phyloP scores from a whole-genome alignment of 805 yeast genomes.

The Metschnikowia rubicola region DNA sequence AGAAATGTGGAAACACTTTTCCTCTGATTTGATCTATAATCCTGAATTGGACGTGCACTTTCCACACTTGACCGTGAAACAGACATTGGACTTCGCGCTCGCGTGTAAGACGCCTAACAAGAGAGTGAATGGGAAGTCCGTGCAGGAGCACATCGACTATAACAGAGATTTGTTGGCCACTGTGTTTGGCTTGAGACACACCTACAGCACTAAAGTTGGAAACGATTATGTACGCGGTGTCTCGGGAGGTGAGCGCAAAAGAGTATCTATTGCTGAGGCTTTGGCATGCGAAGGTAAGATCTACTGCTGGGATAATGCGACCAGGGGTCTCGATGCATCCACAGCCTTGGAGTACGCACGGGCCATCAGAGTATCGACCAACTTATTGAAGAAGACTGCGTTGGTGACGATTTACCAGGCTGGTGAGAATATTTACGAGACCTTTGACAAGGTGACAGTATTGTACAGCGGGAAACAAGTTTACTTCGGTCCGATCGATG shows the following conservation, averaged over 20 bases:
- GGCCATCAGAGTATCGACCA: constrained; percentile 28
- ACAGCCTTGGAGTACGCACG: constrained; percentile 31
- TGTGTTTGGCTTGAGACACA: constrained; percentile 30
- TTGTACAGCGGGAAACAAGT: constrained; percentile 45
- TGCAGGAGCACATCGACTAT: constrained; percentile 43
- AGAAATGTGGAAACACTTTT: constrained; percentile 57
- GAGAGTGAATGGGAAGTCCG: constrained; percentile 46
- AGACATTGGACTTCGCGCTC: constrained; percentile 68
- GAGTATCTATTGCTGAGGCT: constrained; percentile 30
- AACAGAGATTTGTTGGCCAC: constrained; percentile 27
- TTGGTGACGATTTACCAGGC: constrained; percentile 26
- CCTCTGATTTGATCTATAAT: constrained; percentile 54
- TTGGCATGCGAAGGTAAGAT: constrained; percentile 19
- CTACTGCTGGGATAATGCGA: constrained; percentile 34
- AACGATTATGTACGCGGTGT: constrained; percentile 42
- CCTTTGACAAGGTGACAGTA: constrained; percentile 31
- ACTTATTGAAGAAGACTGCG: constrained; percentile 16
- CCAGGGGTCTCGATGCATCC: constrained; percentile 33
- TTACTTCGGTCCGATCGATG: constrained; percentile 55
- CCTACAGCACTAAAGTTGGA: constrained; percentile 30
- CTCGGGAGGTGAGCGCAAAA: constrained; percentile 37
- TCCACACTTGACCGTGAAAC: constrained; percentile 72
- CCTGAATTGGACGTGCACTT: constrained; percentile 70
- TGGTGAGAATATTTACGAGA: constrained; percentile 28
- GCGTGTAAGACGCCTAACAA: constrained; percentile 62